Conservation (phyloP, 164 flowering plant genomes). For the Pachysandra terminalis region DNA sequence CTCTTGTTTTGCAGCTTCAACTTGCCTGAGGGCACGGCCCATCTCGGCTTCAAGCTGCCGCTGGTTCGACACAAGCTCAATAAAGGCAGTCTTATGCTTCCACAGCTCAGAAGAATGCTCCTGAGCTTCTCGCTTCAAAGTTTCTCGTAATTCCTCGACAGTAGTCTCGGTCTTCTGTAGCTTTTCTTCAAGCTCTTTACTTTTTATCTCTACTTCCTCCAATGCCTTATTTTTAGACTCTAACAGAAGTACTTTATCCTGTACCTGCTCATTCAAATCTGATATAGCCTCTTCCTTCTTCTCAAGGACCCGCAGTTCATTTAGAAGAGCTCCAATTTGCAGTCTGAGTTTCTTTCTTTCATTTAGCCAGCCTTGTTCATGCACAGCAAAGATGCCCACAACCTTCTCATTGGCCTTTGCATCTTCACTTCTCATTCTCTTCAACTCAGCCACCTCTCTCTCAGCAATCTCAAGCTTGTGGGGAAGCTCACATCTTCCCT, state of each 20-base stretch:
- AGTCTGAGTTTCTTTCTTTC: constrained; percentile 68
- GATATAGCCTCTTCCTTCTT: constrained; percentile 42
- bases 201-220: constrained; percentile 46
- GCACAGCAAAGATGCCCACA: constrained; percentile 69
- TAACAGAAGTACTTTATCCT: constrained; percentile 45
- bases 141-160: constrained; percentile 53
- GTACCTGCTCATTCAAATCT: constrained; percentile 40
- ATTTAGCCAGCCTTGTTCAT: constrained; percentile 76
- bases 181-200: constrained; percentile 54
- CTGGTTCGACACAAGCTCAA: constrained; percentile 91
- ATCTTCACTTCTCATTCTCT: constrained; percentile 69
- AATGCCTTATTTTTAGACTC: constrained; percentile 49
- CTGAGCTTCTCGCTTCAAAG: constrained; percentile 41
- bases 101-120: constrained; percentile 61
- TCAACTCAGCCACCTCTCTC: constrained; percentile 58
- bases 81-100: constrained; percentile 86
- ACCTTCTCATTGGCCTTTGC: constrained; percentile 94
- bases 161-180: constrained; percentile 34
- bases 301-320: constrained; percentile 44
- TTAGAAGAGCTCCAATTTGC: constrained; percentile 61
- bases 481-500: constrained; percentile 32
- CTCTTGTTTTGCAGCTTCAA: constrained; percentile 64
- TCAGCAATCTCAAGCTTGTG: constrained; percentile 51
- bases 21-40: constrained; percentile 67
- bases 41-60: constrained; percentile 89